Evolutionary conservation across 208 protist genomes (phyloP).

Genomic region (Zelonia costaricensis): DNA sequence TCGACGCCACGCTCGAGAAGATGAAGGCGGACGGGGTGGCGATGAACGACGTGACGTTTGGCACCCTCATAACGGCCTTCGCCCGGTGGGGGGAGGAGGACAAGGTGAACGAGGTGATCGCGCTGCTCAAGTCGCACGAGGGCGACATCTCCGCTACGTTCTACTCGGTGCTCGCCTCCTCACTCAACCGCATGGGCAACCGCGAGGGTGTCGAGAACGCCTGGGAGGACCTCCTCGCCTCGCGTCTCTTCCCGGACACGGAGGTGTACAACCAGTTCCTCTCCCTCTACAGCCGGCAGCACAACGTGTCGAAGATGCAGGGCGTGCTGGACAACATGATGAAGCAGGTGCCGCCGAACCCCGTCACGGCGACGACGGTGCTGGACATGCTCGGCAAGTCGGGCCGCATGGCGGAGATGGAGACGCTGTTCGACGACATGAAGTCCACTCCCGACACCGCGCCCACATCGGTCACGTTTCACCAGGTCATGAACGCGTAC

Average conservation of each 20-base stretch:
- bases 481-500: constrained; percentile 89
- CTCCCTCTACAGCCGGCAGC: constrained; percentile 73
- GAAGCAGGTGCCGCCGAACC: constrained; percentile 87
- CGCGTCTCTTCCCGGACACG: constrained; percentile 83
- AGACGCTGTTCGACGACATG: constrained; percentile 88
- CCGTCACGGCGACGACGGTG: constrained; percentile 83
- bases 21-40: constrained; percentile 70
- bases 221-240: constrained; percentile 83
- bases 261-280: constrained; percentile 90
- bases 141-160: constrained; percentile 78
- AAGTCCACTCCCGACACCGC: constrained; percentile 76
- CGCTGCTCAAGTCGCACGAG: constrained; percentile 73
- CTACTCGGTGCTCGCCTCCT: constrained; percentile 85
- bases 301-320: constrained; percentile 84
- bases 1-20: constrained; percentile 68
- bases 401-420: constrained; percentile 85
- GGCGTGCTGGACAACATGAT: constrained; percentile 88
- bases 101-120: constrained; percentile 74
- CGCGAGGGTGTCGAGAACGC: constrained; percentile 77
- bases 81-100: constrained; percentile 70
- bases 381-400: constrained; percentile 89
- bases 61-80: constrained; percentile 86
- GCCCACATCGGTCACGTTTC: constrained; percentile 88
- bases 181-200: constrained; percentile 79
- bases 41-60: constrained; percentile 92